A percentile compares a stretch with the other conserved stretches of the same genome.
phyloP scores from a whole-genome alignment of 768 basidiomycete species.

The Suillus alpinus region DNA sequence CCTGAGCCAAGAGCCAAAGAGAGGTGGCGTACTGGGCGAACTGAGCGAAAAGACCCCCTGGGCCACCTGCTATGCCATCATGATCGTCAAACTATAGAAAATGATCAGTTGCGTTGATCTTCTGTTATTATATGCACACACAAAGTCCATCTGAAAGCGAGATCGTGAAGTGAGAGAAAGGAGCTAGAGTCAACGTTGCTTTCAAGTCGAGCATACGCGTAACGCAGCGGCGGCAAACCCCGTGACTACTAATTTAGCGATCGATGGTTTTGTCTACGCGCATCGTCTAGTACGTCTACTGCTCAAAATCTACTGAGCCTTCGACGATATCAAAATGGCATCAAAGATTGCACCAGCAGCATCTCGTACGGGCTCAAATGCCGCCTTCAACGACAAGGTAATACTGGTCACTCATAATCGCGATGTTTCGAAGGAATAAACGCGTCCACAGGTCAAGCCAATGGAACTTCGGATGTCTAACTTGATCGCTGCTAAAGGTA shows the following conservation, averaged over 20 bases:
- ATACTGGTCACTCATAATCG: constrained; percentile 1
- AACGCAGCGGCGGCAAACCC: constrained; percentile 26
- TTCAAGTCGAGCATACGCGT: constrained; percentile 22
- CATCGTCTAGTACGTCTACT: constrained; percentile 14
- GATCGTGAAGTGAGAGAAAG: constrained; percentile 20
- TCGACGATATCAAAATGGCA: constrained; percentile 23
- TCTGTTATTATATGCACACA: constrained; percentile 16
- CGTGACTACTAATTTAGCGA: constrained; percentile 24
- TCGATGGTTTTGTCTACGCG: neutral
- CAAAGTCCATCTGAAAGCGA: constrained; percentile 35
- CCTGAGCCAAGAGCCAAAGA: neutral
- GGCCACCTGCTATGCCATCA: constrained; percentile 42
- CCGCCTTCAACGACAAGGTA: constrained; percentile 87
- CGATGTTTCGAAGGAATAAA: constrained; percentile 14
- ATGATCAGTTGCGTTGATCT: constrained; percentile 4
- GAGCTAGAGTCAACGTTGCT: neutral
- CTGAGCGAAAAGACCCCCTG: constrained; percentile 63
- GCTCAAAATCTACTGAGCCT: constrained; percentile 7
- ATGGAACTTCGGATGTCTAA: constrained; percentile 98
- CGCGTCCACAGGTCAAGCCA: constrained; percentile 78
- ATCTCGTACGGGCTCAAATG: constrained; percentile 55
- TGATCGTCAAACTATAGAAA: constrained; percentile 34
- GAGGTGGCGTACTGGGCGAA: constrained; percentile 51
- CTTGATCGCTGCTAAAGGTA: constrained; percentile 96
- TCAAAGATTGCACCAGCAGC: constrained; percentile 29